Percentiles rank a stretch among this genome's conserved stretches.
Conservation (phyloP, 2,329 filamentous ascomycete genomes). For the Fusarium falciforme region DNA sequence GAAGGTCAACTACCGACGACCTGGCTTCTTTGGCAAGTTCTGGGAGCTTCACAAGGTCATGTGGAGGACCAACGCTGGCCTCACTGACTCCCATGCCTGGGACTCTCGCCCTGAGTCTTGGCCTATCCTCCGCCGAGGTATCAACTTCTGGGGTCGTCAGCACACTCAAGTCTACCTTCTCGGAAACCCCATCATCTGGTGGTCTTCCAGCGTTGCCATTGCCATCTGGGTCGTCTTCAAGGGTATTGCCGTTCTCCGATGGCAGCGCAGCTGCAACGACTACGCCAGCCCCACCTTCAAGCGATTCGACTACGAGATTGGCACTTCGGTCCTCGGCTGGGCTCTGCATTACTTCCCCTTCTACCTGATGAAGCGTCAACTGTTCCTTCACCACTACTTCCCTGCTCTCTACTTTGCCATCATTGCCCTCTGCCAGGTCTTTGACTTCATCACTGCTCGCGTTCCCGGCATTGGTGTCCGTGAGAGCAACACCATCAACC, state of each 20-base stretch:
- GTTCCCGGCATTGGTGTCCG: constrained; percentile 75
- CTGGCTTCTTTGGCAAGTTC: constrained; percentile 97
- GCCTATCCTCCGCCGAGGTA: constrained; percentile 91
- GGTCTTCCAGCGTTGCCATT: constrained; percentile 83
- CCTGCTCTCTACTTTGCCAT: constrained; percentile 96
- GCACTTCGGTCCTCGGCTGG: constrained; percentile 91
- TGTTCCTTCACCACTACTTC: constrained; percentile 99
- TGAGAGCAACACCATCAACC: constrained; percentile 76
- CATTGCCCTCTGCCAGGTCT: constrained; percentile 87
- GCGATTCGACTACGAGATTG: constrained; percentile 97
- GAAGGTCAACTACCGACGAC: constrained; percentile 95
- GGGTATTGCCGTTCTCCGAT: constrained; percentile 85
- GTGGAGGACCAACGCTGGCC: constrained; percentile 98
- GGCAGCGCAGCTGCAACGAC: constrained; percentile 93
- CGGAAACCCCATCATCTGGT: constrained; percentile 96
- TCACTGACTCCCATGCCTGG: constrained; percentile 97
- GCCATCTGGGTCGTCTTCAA: constrained; percentile 85
- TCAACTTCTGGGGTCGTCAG: constrained; percentile 99
- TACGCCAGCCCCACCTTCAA: constrained; percentile 87
- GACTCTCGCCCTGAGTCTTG: constrained; percentile 94
- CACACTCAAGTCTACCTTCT: constrained; percentile 96
- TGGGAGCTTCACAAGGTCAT: constrained; percentile 97
- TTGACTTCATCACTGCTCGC: constrained; percentile 85
- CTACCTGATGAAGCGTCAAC: constrained; percentile 96
- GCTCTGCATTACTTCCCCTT: constrained; percentile 99